Evolutionary conservation across 1,139 yeast species (phyloP), one percentile per base, ranked within the genome.

Genomic region (Nadsonia starkeyi-henricii): DNA sequence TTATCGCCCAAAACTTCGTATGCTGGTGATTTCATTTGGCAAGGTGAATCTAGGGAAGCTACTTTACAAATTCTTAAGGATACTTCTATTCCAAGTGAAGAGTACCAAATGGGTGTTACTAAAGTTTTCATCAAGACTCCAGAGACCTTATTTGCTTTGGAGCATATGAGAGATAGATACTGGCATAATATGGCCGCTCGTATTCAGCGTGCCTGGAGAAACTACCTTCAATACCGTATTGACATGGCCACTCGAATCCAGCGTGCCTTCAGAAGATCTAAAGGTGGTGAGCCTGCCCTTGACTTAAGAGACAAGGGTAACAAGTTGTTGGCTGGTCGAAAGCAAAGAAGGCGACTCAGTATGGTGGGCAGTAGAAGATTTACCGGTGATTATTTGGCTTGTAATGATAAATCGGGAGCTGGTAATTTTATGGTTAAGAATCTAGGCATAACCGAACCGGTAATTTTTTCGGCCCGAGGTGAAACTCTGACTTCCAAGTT

Each of bases 131-230:
- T 93, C 64, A 93, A 93, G 61, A 86, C 95, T 13, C 99, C 99
- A 7, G 98, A 93, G 62, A 91, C 98, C 0, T 72, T 93, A 57
- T 93, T 93, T 65, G 96, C 96, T 0, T 70, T 93, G 52, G 99
- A 93, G 67, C 93, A 86, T 60, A 81, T 89, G 93, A 78, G 98
- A 65, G 99, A 93, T 60, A 84, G 81, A 68, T 93, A 88, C 63
- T 93, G 98, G 98, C 93, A 88, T 62, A 86, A 85, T 59, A 93
- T 91, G 95, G 98, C 98, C 2, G 89, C 95, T 1, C 77, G 95
- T 58, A 91, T 93, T 57, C 99, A 93, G 69, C 77, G 97, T 57
- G 97, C 98, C 3, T 88, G 96, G 89, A 77, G 98, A 69, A 73
- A 85, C 57, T 85, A 83, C 62, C 68, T 81, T 53, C 81, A 81